phyloP scores from a whole-genome alignment of 2,329 filamentous ascomycete genomes.

The Sporothrix schenckii region DNA sequence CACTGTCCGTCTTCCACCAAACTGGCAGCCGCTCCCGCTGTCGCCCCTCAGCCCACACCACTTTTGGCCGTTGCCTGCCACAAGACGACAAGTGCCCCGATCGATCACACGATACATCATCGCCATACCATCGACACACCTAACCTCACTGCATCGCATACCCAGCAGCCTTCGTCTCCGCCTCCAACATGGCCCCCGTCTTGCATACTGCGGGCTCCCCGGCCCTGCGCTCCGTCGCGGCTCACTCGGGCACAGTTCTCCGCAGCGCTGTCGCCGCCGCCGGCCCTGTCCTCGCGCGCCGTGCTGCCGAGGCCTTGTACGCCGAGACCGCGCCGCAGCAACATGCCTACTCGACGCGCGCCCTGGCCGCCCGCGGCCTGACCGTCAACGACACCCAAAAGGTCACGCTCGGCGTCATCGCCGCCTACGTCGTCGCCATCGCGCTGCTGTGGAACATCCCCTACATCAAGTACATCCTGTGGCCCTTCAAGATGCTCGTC shows the following conservation, averaged over 20 bases:
- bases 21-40: background rate
- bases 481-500: constrained; percentile 87
- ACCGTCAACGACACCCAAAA: constrained; percentile 68
- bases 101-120: background rate
- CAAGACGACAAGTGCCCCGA: background rate
- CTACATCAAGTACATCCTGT: constrained; percentile 72
- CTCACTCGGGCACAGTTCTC: constrained; percentile 27
- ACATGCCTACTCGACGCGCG: background rate
- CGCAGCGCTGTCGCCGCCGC: constrained; percentile 32
- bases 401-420: constrained; percentile 70
- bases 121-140: no score
- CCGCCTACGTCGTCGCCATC: constrained; percentile 62
- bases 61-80: background rate
- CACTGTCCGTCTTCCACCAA: background rate
- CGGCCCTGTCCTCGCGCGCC: constrained; percentile 31
- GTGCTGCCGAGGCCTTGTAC: constrained; percentile 28
- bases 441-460: constrained; percentile 79
- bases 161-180: background rate
- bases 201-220: constrained; percentile 11
- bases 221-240: constrained; percentile 32
- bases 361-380: constrained; percentile 43
- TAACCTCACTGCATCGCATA: background rate
- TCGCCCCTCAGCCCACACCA: background rate
- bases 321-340: background rate
- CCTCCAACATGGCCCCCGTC: constrained; percentile 32